phyloP scores from a whole-genome alignment of 2,329 filamentous ascomycete species.

The Aspergillus aculeatinus region DNA sequence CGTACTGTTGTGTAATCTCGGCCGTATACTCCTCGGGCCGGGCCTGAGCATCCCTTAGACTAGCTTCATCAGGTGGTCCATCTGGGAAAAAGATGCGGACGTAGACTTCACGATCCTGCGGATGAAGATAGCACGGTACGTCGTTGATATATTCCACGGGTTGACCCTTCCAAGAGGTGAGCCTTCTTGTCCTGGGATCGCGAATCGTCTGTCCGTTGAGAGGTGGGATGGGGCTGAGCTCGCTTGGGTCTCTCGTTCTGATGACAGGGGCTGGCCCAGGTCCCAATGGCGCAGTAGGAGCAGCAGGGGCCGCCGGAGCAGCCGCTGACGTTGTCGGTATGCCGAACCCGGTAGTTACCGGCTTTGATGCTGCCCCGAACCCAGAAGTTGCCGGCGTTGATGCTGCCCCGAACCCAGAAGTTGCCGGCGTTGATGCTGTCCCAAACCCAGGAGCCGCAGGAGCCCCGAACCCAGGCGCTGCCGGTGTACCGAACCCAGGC shows the following conservation, averaged over 20 bases:
- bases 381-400: background rate
- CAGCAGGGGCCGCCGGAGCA: background rate
- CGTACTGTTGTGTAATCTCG: constrained; percentile 61
- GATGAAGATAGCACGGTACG: constrained; percentile 52
- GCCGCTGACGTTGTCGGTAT: background rate
- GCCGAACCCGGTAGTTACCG: background rate
- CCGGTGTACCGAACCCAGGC: background rate
- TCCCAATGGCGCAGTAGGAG: constrained; percentile 14
- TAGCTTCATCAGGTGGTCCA: constrained; percentile 58
- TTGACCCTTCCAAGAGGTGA: constrained; percentile 64
- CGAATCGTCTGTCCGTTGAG: constrained; percentile 39
- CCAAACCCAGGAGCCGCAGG: background rate
- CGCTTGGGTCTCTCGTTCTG: constrained; percentile 26
- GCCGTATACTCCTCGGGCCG: constrained; percentile 53
- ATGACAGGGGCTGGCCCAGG: constrained; percentile 30
- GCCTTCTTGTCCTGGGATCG: constrained; percentile 36
- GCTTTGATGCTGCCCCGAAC: background rate
- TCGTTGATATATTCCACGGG: constrained; percentile 59
- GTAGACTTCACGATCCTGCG: constrained; percentile 56
- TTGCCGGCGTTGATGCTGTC: background rate
- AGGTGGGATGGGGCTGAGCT: constrained; percentile 38
- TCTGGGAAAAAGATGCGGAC: constrained; percentile 71
- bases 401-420: background rate
- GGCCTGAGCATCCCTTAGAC: constrained; percentile 52
- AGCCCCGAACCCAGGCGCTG: background rate